Evolutionary conservation across 495 filamentous ascomycete genomes (phyloP), one percentile per base, ranked within the genome.

Genomic region (Talaromyces ruber): DNA sequence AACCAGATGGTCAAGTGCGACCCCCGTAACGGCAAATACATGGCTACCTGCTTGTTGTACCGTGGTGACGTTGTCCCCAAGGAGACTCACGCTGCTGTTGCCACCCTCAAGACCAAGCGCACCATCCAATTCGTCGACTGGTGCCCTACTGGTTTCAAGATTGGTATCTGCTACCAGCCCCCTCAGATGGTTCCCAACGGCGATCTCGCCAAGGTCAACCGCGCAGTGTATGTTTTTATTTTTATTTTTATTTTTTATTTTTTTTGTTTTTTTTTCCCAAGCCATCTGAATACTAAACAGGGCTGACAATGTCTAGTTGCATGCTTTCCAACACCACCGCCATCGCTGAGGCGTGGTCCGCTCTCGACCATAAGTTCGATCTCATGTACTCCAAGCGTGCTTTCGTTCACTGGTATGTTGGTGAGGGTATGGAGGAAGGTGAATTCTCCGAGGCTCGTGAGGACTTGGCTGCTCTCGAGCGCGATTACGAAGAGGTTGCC

Each of bases 301-400:
- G 30, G 58, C 68, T 76, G 67, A 74, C 61, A 25, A 32, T 43
- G 6, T 68, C 24, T 73, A 92, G 89, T 64, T 97, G 93, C 86
- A 98, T 98, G 94, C 83, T 98, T 60, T 97, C 95, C 78, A 98
- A 98, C 84, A 98, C 95, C 63, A 98, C 94, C 50, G 94, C 94
- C 70, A 98, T 98, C 74, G 90, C 93, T 70, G 93, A 98, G 82
- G 94, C 94, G 61, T 98, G 94, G 94, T 91, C 92, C 55, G 90
- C 93, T 69, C 88, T 98, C 58, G 95, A 93, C 61, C 88, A 89
- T 85, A 98, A 98, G 80, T 98, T 98, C 80, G 94, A 98, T 68
- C 92, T 98, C 72, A 98, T 98, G 94, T 98, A 98, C 85, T 93
- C 93, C 74, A 98, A 98, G 87, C 94, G 94, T 78, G 94, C 94